Base-by-base conservation (phyloP, 768 basidiomycete species). In the Boletus vermiculosoides region DNA sequence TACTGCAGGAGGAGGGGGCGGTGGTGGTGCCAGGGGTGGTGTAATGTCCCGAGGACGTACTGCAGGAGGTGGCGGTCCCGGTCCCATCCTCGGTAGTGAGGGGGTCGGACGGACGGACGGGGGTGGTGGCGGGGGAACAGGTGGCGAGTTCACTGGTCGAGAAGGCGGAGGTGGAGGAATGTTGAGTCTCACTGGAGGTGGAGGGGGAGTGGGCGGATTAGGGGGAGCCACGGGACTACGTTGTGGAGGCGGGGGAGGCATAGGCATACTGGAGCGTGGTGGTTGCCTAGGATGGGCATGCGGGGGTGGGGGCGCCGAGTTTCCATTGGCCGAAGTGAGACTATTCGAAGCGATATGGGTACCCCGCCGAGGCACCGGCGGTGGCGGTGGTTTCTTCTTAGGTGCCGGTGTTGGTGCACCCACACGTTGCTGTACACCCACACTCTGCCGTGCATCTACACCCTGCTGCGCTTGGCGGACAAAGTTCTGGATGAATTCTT, bases 401-500 rank as follows among this genome's bases (percentile, higher is more conserved):
- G 78, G 79, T 52, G 76, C 72, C 36, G 76, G 74, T n/a, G 67
- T 70, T 2, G 71, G 66, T 11, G 75, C 75, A 33, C 69, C 62
- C 0, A 64, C 61, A 52, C 67, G 70, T 61, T 71, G 66, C 63
- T 73, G 66, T 45, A 74, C 66, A 18, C 87, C 65, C 37, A 64
- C 61, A 51, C 67, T 70, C 62, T 70, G 66, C 63, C 72, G 66
- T 47, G 74, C 66, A 18, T 87, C 66, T 10, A 63, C 61, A 52
- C 66, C 69, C 61, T 71, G 66, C 63, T 73, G 66, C 46, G 74
- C 67, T 15, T 88, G 64, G 60, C 83, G 77, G 25, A 94, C 81
- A 66, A 86, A 99, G 60, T 87, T 80, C 67, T 87, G 87, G 74
- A 99, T 96, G 70, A 93, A 98, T 59, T 91, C 88, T 76, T 88